These are phyloP conservation scores for Amanita muscaria DNA, from an alignment of 768 basidiomycete genomes.

Conservation along the genomic window DNA sequence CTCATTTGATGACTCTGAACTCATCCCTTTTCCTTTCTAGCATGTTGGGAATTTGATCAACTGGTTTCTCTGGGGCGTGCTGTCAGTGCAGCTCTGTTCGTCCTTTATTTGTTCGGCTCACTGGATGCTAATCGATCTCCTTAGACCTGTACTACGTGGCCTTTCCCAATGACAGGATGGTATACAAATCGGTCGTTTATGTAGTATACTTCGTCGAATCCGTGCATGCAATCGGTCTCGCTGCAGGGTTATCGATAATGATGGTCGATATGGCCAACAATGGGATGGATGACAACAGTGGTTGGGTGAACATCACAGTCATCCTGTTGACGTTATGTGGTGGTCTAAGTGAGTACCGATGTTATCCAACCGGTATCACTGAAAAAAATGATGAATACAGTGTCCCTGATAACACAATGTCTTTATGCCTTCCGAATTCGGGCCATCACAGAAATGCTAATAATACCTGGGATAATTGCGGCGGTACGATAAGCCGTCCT, in stretches of 20 bases:
- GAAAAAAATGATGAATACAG: not conserved
- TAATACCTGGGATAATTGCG: not conserved
- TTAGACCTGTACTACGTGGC: slow-evolving; percentile 14
- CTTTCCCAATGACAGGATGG: slow-evolving; percentile 12
- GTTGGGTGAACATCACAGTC: not conserved
- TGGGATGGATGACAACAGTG: no score
- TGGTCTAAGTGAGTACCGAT: not conserved
- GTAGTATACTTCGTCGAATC: slow-evolving; percentile 12
- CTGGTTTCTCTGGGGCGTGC: slow-evolving; percentile 14
- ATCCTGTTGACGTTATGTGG: not conserved
- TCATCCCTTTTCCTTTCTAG: slow-evolving; percentile 2
- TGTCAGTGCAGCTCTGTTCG: slow-evolving; percentile 15
- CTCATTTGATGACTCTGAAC: not conserved
- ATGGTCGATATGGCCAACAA: not conserved
- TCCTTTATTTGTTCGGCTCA: not conserved
- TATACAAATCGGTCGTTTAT: slow-evolving; percentile 11
- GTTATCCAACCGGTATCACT: not conserved
- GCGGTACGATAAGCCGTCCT: not conserved
- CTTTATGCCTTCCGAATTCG: slow-evolving; percentile 4
- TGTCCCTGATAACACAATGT: slow-evolving; percentile 1
- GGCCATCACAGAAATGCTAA: not conserved
- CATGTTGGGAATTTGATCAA: slow-evolving; percentile 13
- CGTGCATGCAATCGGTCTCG: slow-evolving; percentile 6
- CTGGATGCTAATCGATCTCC: not conserved
- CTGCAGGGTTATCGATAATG: slow-evolving; percentile 3